These are phyloP conservation scores for Trichothecium roseum DNA, from an alignment of 2,329 filamentous ascomycete species.

Conservation along the genomic window DNA sequence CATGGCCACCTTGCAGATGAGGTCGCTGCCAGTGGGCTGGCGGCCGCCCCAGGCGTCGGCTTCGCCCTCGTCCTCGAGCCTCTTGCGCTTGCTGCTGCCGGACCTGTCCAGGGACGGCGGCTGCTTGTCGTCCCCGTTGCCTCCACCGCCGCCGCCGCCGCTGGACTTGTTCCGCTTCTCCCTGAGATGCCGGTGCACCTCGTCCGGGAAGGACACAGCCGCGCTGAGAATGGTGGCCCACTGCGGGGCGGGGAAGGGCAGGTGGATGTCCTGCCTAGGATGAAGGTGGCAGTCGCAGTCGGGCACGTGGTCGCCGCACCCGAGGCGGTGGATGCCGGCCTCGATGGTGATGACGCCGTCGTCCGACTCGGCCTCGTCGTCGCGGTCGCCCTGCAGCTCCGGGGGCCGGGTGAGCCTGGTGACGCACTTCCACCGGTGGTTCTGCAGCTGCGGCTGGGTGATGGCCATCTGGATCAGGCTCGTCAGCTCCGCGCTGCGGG, in stretches of 20 bases:
- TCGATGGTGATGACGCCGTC: constrained; percentile 41
- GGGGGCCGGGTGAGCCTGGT: constrained; percentile 47
- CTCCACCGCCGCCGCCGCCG: no score
- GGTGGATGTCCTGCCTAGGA: constrained; percentile 37
- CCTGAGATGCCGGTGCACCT: constrained; percentile 26
- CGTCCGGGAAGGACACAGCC: constrained; percentile 41
- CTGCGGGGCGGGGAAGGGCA: constrained; percentile 47
- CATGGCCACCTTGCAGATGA: constrained; percentile 53
- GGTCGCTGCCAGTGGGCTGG: constrained; percentile 39
- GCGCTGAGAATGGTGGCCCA: constrained; percentile 50
- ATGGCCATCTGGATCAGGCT: constrained; percentile 50
- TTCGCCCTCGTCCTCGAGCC: constrained; percentile 28
- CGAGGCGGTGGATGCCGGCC: constrained; percentile 40
- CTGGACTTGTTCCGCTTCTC: constrained; percentile 24
- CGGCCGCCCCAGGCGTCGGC: constrained; percentile 27
- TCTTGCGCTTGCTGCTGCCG: constrained; percentile 27
- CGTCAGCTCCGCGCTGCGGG: constrained; percentile 48
- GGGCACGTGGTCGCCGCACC: constrained; percentile 35
- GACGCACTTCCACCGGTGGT: constrained; percentile 49
- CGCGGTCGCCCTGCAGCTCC: constrained; percentile 39
- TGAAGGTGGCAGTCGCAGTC: constrained; percentile 41
- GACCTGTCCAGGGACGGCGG: constrained; percentile 18
- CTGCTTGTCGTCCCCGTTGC: no score
- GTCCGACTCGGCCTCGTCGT: constrained; percentile 26
- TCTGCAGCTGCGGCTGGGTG: constrained; percentile 40